Evolutionary conservation across 148 eudicot genomes (phyloP).

Genomic region (Fallopia convolvulus): DNA sequence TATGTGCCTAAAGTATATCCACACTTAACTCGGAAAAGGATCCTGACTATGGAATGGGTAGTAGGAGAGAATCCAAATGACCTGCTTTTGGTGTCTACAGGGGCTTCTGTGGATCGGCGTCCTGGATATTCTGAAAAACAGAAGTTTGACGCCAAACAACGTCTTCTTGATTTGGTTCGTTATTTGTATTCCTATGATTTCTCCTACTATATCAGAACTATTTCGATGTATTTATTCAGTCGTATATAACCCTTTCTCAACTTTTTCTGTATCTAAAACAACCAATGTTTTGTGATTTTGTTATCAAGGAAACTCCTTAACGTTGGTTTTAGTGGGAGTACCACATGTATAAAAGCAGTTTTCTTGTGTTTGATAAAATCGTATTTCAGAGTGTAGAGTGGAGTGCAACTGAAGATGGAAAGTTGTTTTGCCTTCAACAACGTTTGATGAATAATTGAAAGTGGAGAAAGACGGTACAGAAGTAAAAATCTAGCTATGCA

Average conservation of each 20-base stretch:
- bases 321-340: neutral
- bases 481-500: neutral
- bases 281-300: neutral
- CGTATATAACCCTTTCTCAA: neutral
- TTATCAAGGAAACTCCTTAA: too few species aligned
- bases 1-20: slow-evolving; percentile 67
- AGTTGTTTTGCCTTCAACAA: neutral
- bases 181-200: neutral
- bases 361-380: neutral
- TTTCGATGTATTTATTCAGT: neutral
- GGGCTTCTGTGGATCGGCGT: slow-evolving; percentile 22
- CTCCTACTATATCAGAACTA: neutral
- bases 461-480: neutral
- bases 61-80: slow-evolving; percentile 85
- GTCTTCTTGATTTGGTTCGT: slow-evolving; percentile 82
- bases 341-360: neutral
- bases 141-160: slow-evolving; percentile 55
- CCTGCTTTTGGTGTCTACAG: slow-evolving; percentile 44
- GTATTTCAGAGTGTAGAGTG: neutral
- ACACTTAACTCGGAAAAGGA: slow-evolving; percentile 60
- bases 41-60: slow-evolving; percentile 96
- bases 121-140: slow-evolving; percentile 38
- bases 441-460: neutral
- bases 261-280: neutral
- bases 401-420: neutral